phyloP scores from a whole-genome alignment of 441 rosid genomes.

The Populus hybrid region DNA sequence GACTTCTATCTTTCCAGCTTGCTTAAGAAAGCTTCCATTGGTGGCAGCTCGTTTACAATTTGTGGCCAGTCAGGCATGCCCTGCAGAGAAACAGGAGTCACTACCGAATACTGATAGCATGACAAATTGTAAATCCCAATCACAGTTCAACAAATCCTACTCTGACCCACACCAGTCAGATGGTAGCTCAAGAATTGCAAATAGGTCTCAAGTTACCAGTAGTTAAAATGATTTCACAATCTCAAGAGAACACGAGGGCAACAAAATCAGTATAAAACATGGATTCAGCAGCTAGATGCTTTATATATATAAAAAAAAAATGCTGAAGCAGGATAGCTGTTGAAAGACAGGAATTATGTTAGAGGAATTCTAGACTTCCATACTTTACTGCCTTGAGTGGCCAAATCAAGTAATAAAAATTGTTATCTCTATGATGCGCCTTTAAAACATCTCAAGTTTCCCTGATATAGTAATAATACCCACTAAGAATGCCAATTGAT shows the following conservation, averaged over 20 bases:
- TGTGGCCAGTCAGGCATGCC: constrained; percentile 97
- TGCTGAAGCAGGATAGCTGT: neutral
- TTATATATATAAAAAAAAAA: neutral
- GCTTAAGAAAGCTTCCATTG: constrained; percentile 79
- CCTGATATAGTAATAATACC: too few relatives aligned
- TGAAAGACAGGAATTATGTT: neutral
- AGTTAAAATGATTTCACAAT: neutral
- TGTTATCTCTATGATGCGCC: neutral
- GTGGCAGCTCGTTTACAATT: constrained; percentile 74
- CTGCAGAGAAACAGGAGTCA: constrained; percentile 28
- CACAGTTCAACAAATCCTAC: neutral
- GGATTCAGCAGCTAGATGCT: neutral
- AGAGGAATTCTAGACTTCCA: neutral
- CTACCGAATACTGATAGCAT: neutral
- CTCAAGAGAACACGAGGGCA: neutral
- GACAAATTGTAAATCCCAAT: neutral
- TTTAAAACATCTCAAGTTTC: neutral
- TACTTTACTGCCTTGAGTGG: neutral
- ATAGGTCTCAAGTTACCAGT: neutral
- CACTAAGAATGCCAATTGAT: neutral
- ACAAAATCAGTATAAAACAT: neutral
- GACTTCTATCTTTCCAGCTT: constrained; percentile 68
- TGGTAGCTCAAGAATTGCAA: neutral
- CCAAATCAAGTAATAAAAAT: neutral
- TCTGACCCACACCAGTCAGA: neutral